phyloP scores from a whole-genome alignment of 768 basidiomycete genomes.

The Hortiboletus campestris region DNA sequence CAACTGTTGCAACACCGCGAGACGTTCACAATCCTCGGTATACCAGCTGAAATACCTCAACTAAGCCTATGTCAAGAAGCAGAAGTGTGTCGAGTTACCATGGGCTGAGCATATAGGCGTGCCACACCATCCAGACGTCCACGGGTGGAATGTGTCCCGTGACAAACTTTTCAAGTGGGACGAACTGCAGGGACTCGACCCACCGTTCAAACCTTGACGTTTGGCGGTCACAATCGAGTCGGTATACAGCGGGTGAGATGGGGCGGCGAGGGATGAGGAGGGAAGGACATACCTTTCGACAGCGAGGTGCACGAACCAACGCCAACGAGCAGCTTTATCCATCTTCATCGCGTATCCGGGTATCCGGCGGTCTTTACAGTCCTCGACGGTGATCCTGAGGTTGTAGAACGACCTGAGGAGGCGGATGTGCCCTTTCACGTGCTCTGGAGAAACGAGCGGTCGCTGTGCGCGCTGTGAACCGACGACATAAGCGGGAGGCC shows the following conservation, averaged over 20 bases:
- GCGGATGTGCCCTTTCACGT: constrained; percentile 36
- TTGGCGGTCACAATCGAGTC: neutral
- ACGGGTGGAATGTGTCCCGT: constrained; percentile 32
- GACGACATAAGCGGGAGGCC: constrained; percentile 14
- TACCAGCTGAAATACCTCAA: constrained; percentile 26
- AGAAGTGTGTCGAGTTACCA: constrained; percentile 19
- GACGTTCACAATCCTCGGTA: constrained; percentile 34
- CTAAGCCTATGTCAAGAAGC: neutral
- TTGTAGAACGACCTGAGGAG: constrained; percentile 35
- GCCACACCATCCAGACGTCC: constrained; percentile 45
- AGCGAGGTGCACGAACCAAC: constrained; percentile 40
- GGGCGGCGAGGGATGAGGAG: neutral
- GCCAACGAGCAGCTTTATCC: constrained; percentile 33
- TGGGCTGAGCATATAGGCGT: constrained; percentile 40
- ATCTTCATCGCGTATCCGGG: constrained; percentile 26
- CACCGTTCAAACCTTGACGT: constrained; percentile 36
- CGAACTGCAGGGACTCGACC: constrained; percentile 25
- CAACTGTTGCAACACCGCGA: constrained; percentile 23
- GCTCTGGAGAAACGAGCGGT: constrained; percentile 31
- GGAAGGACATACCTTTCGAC: constrained; percentile 33
- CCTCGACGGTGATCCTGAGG: constrained; percentile 30
- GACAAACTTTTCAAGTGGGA: constrained; percentile 27
- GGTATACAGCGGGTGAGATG: neutral
- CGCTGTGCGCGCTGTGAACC: constrained; percentile 15
- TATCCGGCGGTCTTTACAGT: constrained; percentile 25